phyloP scores from a whole-genome alignment of 345 rosid species.

The Populus deltoides region DNA sequence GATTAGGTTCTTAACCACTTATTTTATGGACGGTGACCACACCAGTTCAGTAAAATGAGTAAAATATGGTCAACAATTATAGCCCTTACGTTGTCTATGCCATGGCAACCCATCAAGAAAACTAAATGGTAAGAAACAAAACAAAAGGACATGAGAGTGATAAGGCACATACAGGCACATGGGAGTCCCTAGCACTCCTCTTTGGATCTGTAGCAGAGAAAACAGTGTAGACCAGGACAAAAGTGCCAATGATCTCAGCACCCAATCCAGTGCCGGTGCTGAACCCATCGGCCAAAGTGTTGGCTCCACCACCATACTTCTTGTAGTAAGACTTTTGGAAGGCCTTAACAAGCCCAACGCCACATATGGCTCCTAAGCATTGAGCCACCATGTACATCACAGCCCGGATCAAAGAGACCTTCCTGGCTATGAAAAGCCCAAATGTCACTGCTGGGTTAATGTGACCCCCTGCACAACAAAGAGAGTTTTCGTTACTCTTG shows the following conservation, averaged over 20 bases:
- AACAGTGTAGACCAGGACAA: slow-evolving; percentile 80
- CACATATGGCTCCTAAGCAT: slow-evolving; percentile 72
- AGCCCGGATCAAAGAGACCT: slow-evolving; percentile 68
- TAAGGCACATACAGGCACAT: slow-evolving; percentile 59
- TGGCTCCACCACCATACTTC: slow-evolving; percentile 66
- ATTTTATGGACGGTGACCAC: neutral
- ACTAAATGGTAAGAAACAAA: neutral
- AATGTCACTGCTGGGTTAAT: slow-evolving; percentile 91
- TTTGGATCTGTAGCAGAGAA: slow-evolving; percentile 91
- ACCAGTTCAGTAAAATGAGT: neutral
- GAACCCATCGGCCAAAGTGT: slow-evolving; percentile 50
- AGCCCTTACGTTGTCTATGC: neutral
- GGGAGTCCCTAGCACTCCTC: slow-evolving; percentile 84
- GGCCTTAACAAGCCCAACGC: slow-evolving; percentile 73
- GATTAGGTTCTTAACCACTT: neutral
- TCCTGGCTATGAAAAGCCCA: slow-evolving; percentile 68
- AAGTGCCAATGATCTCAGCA: slow-evolving; percentile 87
- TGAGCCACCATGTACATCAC: slow-evolving; percentile 70
- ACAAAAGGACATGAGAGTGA: neutral
- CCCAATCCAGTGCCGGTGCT: slow-evolving; percentile 56
- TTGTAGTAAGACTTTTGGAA: slow-evolving; percentile 55
- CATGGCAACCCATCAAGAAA: neutral
- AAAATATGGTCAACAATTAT: neutral
- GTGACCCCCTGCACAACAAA: slow-evolving; percentile 55
- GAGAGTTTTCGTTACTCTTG: no score